Percentiles rank a stretch among this genome's conserved stretches.
Evolutionary conservation across 108 stramenopile genomes (phyloP).

Genomic region (Conticribra weissflogii): DNA sequence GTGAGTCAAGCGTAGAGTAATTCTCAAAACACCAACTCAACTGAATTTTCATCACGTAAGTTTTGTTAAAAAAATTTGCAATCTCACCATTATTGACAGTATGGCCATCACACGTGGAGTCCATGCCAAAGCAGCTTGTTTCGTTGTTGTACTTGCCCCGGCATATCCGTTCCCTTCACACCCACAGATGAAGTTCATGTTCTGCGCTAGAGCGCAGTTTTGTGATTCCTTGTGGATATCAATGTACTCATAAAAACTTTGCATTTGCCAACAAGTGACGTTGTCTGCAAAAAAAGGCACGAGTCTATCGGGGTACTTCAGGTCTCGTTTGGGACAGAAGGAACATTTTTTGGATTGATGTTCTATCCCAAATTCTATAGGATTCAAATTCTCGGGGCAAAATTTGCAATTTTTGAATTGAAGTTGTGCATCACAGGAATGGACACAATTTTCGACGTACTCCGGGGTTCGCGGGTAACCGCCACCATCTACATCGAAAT

Average conservation of each 20-base stretch:
- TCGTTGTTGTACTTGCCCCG: conserved; percentile 8
- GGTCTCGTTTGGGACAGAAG: conserved; percentile 1
- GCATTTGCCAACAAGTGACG: too few species aligned
- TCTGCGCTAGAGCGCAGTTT: too few species aligned
- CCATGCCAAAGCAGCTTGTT: conserved; percentile 9
- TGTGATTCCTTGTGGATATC: conserved; percentile 12
- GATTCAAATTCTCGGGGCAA: too few species aligned
- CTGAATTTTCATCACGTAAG: too few species aligned
- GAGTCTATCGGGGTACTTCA: too few species aligned
- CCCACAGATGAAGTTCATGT: too few species aligned
- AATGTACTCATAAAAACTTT: too few species aligned
- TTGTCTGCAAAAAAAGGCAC: too few species aligned
- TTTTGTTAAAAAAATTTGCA: too few species aligned
- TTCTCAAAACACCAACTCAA: too few species aligned
- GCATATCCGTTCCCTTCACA: conserved; percentile 23
- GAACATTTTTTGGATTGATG: neutral
- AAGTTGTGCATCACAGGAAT: neutral
- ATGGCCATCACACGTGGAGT: conserved; percentile 15
- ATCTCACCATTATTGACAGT: conserved; percentile 16
- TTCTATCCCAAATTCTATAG: neutral
- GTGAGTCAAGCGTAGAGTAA: too few species aligned
- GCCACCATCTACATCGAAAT: neutral
- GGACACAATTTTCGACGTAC: neutral
- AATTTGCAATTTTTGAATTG: neutral
- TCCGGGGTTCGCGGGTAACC: neutral